Base-by-base conservation (phyloP, 176 grass and related monocot species). In the Paspalum vaginatum region DNA sequence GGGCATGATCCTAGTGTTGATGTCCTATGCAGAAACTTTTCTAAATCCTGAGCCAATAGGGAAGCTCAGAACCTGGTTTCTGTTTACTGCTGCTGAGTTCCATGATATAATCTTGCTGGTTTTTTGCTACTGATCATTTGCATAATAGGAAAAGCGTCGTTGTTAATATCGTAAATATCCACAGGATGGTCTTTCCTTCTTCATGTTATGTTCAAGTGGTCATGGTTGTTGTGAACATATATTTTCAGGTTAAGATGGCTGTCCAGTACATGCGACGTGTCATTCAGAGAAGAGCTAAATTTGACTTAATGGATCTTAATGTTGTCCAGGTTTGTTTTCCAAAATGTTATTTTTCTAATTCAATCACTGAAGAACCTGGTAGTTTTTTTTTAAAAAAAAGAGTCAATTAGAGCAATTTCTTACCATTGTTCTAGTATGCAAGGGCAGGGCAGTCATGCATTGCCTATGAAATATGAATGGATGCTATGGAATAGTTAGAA, bases 231-330 rank as follows among this genome's bases (percentile, higher is more conserved):
- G 15, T 21, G n/a, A 8, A 32, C 54, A 10, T 58, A 72, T 75
- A 38, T 75, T 65, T 81, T 70, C 87, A 99, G 96, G 88, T 99
- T 76, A 95, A 93, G 85, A 71, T 99, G 87, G 96, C 90, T 82
- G 74, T 99, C 65, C 96, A 91, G 68, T 99, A 99, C 74, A 99
- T 99, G 96, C 87, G 90, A 5, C 89, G 93, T 8, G 72, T 99
- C 81, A 99, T 99, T 80, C 96, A 99, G 80, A 99, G 77, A 88
- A 91, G 87, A 88, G 96, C 96, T 79, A 99, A 99, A 79, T 99
- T 99, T 78, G 96, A 99, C 58, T 93, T 99, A 74, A 93, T 93
- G 90, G 88, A 95, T 91, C 91, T 99, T 75, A 91, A 99, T 88
- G 88, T 88, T 88, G 88, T 93, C 37, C 93, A 95, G 93, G 96